Evolutionary conservation across 345 rosid species (phyloP), one percentile per base, ranked within the genome.

Genomic region (Linum lewisii): DNA sequence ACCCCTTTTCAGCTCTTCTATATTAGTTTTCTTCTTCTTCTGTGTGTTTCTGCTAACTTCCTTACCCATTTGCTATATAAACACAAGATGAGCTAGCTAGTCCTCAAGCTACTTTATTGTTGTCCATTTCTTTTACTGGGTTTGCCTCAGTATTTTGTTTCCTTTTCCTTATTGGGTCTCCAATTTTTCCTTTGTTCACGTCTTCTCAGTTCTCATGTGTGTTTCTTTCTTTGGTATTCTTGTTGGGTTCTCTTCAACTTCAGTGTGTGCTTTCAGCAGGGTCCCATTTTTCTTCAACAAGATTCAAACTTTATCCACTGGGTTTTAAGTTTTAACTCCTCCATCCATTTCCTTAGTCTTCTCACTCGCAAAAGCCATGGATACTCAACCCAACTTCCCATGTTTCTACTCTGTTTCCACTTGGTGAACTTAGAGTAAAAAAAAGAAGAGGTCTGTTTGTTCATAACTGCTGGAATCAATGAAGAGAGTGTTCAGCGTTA

Each of bases 401-500:
- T 63, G 60, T 51, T 70, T n/a, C n/a, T 22, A n/a, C 34, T 54
- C 63, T 54, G 44, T 56, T 50, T 15, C 42, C 9, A 25, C 26
- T 37, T 58, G 23, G 24, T 36, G 50, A 37, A 7, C 5, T 19
- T 11, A 58, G 37, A 29, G 34, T n/a, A 29, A 5, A 29, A 3
- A 29, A 20, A n/a, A 34, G 24, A 60, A 19, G 22, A 24, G 42
- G 15, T 1, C 26, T 51, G 29, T 44, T 59, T 38, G 21, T 50
- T 62, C 53, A 52, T 57, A 24, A 51, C 23, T 21, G 13, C 3
- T 54, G 5, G 16, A 44, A 38, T 20, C 55, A 57, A 73, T 54
- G 80, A 63, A 59, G 69, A 44, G 62, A 26, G 18, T 18, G 24
- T 20, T 66, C 37, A 24, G 5, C 14, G 16, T 50, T 34, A 60